Evolutionary conservation across 805 yeast species (phyloP).

Genomic region (Metschnikowia arizonensis): DNA sequence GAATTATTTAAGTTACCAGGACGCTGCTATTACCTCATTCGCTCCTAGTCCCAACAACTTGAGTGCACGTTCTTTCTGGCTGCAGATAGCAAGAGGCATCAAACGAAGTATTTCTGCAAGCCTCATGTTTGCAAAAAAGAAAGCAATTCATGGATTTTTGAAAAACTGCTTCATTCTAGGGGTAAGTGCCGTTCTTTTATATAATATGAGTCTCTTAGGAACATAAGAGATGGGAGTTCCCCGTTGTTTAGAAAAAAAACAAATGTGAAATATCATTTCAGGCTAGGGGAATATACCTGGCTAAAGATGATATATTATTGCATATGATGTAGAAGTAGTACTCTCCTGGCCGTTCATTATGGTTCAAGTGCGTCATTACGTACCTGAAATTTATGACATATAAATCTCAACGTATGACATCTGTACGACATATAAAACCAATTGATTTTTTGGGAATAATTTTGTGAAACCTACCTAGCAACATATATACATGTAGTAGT

Average conservation of each 20-base stretch:
- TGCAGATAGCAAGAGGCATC: neutral
- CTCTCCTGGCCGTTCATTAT: neutral
- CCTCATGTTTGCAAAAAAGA: constrained; percentile 1
- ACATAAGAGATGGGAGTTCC: neutral
- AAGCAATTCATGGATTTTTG: constrained; percentile 5
- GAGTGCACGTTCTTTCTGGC: neutral
- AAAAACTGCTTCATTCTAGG: constrained; percentile 11
- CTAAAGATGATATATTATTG: neutral
- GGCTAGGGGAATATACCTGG: neutral
- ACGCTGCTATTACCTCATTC: constrained; percentile 14
- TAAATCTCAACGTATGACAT: too few relatives aligned
- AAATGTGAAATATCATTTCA: neutral
- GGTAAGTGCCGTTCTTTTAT: constrained; percentile 3
- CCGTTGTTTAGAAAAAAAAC: neutral
- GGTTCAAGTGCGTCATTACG: neutral
- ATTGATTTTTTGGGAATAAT: too few relatives aligned
- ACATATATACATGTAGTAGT: too few relatives aligned
- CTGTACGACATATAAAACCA: too few relatives aligned
- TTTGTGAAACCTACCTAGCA: too few relatives aligned
- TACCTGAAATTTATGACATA: too few relatives aligned
- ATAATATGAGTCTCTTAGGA: constrained; percentile 2
- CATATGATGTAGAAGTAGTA: neutral
- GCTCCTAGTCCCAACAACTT: constrained; percentile 1
- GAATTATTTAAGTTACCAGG: constrained; percentile 31
- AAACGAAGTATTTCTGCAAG: neutral